Conservation (phyloP, 2,329 filamentous ascomycete genomes). For the Penicillium expansum region DNA sequence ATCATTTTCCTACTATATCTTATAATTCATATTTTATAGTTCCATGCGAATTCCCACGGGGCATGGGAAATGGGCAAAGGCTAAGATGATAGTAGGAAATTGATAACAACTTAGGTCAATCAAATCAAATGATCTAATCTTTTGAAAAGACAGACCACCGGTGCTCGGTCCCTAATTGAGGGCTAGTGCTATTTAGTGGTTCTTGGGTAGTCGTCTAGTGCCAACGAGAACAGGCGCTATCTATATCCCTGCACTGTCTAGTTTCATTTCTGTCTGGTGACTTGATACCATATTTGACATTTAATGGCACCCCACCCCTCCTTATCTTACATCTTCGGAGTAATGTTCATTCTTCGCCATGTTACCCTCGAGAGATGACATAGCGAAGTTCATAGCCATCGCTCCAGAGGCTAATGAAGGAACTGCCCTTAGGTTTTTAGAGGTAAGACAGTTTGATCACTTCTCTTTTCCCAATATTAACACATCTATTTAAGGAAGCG, state of each 20-base stretch:
- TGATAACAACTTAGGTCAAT: background rate
- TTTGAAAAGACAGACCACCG: background rate
- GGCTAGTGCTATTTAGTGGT: background rate
- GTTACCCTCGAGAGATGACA: background rate
- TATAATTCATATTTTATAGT: too few relatives aligned
- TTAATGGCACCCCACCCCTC: background rate
- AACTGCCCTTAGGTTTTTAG: slow-evolving; percentile 3
- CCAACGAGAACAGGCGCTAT: background rate
- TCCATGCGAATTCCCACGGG: background rate
- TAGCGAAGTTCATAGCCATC: slow-evolving; percentile 3
- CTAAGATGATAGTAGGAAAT: background rate
- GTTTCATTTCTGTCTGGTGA: background rate
- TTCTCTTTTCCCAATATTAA: background rate
- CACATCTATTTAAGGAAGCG: background rate
- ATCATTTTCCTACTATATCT: background rate
- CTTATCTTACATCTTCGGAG: background rate
- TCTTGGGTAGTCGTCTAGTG: background rate
- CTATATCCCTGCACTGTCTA: background rate
- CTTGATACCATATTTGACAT: background rate
- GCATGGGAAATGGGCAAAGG: background rate
- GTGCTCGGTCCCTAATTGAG: background rate
- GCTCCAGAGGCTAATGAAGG: slow-evolving; percentile 1
- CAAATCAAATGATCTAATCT: background rate
- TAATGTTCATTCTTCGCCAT: background rate
- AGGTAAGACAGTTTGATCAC: slow-evolving; percentile 1